Conservation (phyloP, 176 grass and related monocot genomes). For the Elymus sibiricus region DNA sequence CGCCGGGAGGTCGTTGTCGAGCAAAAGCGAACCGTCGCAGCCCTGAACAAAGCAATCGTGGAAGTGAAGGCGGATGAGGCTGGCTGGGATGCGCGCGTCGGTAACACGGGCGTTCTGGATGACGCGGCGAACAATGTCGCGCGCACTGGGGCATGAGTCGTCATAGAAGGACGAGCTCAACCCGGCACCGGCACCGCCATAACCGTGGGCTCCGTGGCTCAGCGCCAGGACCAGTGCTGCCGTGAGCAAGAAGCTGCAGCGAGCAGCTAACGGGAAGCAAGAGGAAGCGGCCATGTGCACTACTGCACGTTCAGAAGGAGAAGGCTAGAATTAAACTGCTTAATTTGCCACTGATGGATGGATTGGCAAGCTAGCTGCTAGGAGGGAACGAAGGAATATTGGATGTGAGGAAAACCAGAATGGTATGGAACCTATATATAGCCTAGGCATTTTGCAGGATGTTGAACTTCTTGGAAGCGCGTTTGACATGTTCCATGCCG, state of each 20-base stretch:
- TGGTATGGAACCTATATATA: neutral
- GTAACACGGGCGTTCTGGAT: neutral
- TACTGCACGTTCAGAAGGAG: neutral
- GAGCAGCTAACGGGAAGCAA: neutral
- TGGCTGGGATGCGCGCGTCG: neutral
- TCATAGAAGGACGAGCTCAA: neutral
- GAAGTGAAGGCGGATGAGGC: neutral
- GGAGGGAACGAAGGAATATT: neutral
- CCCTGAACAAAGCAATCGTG: neutral
- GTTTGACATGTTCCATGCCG: too few species aligned
- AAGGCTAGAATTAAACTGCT: neutral
- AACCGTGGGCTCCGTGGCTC: neutral
- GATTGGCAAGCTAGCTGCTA: neutral
- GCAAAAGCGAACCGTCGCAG: neutral
- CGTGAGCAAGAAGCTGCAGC: neutral
- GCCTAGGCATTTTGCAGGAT: too few species aligned
- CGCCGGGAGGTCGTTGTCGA: neutral
- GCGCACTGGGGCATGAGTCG: neutral
- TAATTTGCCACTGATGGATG: neutral
- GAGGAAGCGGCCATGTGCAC: neutral
- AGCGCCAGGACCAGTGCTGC: neutral
- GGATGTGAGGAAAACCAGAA: neutral
- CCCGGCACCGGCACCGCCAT: neutral
- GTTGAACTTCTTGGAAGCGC: too few species aligned
- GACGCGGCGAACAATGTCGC: neutral